Evolutionary conservation across 768 basidiomycete species (phyloP), one percentile per base, ranked within the genome.

Genomic region (Leccinum truebloodii): DNA sequence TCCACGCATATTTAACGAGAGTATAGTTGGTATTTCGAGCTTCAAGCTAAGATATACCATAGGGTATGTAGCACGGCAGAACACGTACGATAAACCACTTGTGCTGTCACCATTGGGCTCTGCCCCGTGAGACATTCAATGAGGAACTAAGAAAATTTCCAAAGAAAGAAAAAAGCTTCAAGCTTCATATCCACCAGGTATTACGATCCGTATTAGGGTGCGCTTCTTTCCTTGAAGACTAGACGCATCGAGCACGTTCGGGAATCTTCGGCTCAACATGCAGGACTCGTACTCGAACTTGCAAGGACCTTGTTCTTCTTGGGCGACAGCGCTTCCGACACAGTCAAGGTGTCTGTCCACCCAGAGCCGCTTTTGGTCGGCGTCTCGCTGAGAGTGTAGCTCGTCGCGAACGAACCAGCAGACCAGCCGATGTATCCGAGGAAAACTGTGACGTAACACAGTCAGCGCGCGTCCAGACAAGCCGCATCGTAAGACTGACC

Each of bases 401-500:
- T 58, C 0, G 73, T 65, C 59, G 66, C 69, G 66, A 86, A 86
- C 58, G 79, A 78, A n/a, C 85, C 85, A n/a, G 84, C 85, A 26
- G 81, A 74, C 85, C 85, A 86, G 28, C 82, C 80, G 30, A 81
- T 69, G 64, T 83, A 86, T 20, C 86, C 86, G 14, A 85, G 72
- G 69, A 81, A 75, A 4, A 81, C 81, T 82, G 46, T 10, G 28
- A 26, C 13, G 9, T 26, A 24, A 48, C 20, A 63, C 30, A 12
- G 9, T 61, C 18, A 59, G 50, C 22, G 46, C 20, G 18, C 5
- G 14, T 30, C 12, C 8, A 24, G 10, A 28, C 9, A 24, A 18
- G 26, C 12, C 9, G 3, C 30, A 46, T 18, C 3, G 28, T n/a
- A 18, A 20, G 22, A 64, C 77, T 37, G 46, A 81, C 82, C 81